Evolutionary conservation across 1,284 basidiomycete genomes (phyloP).

Genomic region (Cutaneotrichosporon daszewskae): DNA sequence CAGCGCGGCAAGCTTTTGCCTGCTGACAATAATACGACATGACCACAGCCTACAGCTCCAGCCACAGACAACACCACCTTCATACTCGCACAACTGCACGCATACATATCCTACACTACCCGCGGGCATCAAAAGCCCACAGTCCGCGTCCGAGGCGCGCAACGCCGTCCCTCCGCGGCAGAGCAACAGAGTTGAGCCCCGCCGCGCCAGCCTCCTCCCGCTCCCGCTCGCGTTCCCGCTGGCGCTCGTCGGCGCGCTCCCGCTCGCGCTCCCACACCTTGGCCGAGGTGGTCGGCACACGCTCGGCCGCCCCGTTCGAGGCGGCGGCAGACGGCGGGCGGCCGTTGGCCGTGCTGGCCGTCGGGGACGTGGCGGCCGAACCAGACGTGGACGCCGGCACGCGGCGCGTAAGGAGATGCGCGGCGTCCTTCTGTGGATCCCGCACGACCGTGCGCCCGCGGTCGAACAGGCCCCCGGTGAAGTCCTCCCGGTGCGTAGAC

Average conservation of each 20-base stretch:
- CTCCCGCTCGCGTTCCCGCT: constrained; percentile 4
- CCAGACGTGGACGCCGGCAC: constrained; percentile 25
- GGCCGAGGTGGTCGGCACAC: no score
- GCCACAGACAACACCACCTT: constrained; percentile 1
- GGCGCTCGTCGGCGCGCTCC: neutral
- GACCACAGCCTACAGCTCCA: neutral
- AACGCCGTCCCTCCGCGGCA: constrained; percentile 23
- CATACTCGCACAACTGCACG: neutral
- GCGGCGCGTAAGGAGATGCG: constrained; percentile 13
- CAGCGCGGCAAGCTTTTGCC: no score
- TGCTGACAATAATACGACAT: no score
- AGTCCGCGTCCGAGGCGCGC: constrained; percentile 28
- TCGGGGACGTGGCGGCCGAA: constrained; percentile 27
- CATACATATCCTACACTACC: neutral
- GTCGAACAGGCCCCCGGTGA: constrained; percentile 6
- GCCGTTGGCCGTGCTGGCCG: constrained; percentile 1
- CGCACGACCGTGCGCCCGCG: neutral
- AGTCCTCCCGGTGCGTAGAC: neutral
- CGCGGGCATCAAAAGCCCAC: constrained; percentile 29
- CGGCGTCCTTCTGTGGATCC: neutral
- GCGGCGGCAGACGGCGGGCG: neutral
- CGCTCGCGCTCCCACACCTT: constrained; percentile 3
- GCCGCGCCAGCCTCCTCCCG: constrained; percentile 7
- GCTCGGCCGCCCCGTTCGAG: neutral
- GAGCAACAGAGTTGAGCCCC: constrained; percentile 18